phyloP scores from a whole-genome alignment of 1,284 basidiomycete genomes.

The Singerocomus rubriflavus region DNA sequence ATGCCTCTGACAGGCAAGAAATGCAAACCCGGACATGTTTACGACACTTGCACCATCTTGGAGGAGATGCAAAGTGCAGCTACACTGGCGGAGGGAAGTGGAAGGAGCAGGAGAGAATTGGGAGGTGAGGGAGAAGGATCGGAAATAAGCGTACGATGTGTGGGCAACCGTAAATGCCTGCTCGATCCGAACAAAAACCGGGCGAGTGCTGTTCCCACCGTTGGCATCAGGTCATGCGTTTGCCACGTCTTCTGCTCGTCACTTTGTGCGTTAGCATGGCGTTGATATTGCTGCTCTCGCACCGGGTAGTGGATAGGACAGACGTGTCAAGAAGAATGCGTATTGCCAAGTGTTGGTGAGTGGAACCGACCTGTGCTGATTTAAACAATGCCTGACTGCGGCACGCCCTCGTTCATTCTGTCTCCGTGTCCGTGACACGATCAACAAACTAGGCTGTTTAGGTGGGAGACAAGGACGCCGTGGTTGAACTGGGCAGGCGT shows the following conservation, averaged over 20 bases:
- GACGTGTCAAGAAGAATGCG: slow-evolving; percentile 70
- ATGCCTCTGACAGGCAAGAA: no score
- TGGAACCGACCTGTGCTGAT: no score
- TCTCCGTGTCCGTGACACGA: neutral
- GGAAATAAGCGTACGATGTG: neutral
- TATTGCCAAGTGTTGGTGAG: no score
- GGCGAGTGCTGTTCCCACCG: slow-evolving; percentile 1
- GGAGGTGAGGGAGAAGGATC: neutral
- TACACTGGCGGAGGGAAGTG: neutral
- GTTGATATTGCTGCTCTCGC: slow-evolving; percentile 59
- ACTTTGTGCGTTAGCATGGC: slow-evolving; percentile 67
- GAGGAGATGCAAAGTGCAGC: slow-evolving; percentile 9
- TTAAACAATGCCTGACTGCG: no score
- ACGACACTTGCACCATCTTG: neutral
- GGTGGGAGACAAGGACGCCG: slow-evolving; percentile 34
- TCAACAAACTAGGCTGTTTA: neutral
- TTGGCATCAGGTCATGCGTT: slow-evolving; percentile 42
- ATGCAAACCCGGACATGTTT: neutral
- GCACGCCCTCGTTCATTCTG: no score
- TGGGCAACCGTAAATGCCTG: slow-evolving; percentile 50
- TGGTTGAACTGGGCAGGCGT: slow-evolving; percentile 72
- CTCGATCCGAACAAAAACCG: slow-evolving; percentile 57
- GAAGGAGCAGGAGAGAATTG: no score
- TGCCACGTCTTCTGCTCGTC: slow-evolving; percentile 76
- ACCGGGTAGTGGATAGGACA: slow-evolving; percentile 73